These are phyloP conservation scores for Neocatenulostroma microsporum DNA, from an alignment of 2,329 filamentous ascomycete genomes.

Conservation along the genomic window DNA sequence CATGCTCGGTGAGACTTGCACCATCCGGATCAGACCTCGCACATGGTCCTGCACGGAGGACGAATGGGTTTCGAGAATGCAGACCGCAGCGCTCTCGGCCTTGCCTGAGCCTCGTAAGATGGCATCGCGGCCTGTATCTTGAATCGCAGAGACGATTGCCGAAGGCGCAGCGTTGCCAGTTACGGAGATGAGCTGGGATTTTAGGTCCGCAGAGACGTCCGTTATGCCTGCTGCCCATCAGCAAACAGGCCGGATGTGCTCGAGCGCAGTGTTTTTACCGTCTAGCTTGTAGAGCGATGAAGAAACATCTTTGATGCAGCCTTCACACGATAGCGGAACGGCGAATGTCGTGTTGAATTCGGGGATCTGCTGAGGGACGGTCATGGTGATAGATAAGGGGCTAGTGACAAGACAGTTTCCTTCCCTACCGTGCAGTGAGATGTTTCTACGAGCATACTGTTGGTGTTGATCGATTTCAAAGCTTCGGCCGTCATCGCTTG, in stretches of 20 bases:
- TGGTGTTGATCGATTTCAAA: too few relatives aligned
- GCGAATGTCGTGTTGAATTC: constrained; percentile 75
- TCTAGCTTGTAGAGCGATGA: constrained; percentile 66
- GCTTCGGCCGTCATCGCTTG: too few relatives aligned
- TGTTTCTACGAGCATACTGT: too few relatives aligned
- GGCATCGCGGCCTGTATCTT: constrained; percentile 83
- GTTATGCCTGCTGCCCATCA: constrained; percentile 54
- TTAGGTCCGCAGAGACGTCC: constrained; percentile 73
- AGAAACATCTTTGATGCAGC: constrained; percentile 81
- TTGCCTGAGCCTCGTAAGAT: constrained; percentile 83
- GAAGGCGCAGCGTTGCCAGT: constrained; percentile 89
- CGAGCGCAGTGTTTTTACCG: constrained; percentile 36
- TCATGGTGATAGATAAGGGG: too few relatives aligned
- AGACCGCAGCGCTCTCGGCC: constrained; percentile 81
- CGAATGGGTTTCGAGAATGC: constrained; percentile 84
- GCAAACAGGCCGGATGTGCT: not conserved
- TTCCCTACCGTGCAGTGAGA: too few relatives aligned
- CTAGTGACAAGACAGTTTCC: too few relatives aligned
- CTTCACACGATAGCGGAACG: constrained; percentile 85
- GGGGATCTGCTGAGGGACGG: too few relatives aligned
- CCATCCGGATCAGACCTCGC: constrained; percentile 83
- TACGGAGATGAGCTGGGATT: constrained; percentile 74
- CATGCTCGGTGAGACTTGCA: constrained; percentile 70
- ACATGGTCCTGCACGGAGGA: constrained; percentile 57
- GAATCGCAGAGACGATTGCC: constrained; percentile 78